A percentile compares a stretch with the other conserved stretches of the same genome.
These are phyloP conservation scores for Lecanosticta acicola DNA, from an alignment of 2,329 filamentous ascomycete genomes.

Conservation along the genomic window DNA sequence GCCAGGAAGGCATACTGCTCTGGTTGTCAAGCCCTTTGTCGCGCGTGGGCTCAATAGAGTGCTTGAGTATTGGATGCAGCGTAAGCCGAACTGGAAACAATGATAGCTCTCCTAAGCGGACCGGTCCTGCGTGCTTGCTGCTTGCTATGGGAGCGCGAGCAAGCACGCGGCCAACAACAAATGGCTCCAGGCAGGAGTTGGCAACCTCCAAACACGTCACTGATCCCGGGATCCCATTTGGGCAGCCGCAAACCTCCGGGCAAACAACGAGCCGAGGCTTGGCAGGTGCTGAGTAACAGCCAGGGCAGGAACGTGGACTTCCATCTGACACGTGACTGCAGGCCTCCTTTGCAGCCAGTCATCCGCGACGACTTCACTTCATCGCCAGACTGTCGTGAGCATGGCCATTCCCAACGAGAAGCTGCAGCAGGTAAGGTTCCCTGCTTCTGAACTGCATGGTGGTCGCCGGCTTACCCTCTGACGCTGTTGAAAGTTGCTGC, in stretches of 20 bases:
- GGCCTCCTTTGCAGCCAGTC: too few species aligned
- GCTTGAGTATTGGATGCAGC: too few species aligned
- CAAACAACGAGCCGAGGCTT: neutral
- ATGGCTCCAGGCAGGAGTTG: neutral
- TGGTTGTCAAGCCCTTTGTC: neutral
- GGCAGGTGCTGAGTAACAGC: neutral
- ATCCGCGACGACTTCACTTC: neutral
- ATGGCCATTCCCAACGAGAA: conserved; percentile 96
- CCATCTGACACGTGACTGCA: neutral
- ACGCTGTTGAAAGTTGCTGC: conserved; percentile 60
- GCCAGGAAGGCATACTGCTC: conserved; percentile 14
- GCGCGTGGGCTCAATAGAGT: too few species aligned
- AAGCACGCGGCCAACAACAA: conserved; percentile 1
- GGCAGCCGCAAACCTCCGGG: neutral
- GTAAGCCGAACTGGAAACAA: too few species aligned
- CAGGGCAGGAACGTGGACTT: too few species aligned
- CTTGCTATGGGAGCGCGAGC: too few species aligned
- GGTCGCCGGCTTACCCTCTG: neutral
- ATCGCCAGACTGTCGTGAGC: neutral
- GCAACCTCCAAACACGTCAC: neutral
- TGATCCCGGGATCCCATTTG: neutral
- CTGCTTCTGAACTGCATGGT: neutral
- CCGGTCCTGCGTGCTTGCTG: too few species aligned
- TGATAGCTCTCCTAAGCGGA: too few species aligned
- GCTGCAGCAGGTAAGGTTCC: conserved; percentile 69